Evolutionary conservation across 306 rosid genomes (phyloP).

Genomic region (Myrica gale): DNA sequence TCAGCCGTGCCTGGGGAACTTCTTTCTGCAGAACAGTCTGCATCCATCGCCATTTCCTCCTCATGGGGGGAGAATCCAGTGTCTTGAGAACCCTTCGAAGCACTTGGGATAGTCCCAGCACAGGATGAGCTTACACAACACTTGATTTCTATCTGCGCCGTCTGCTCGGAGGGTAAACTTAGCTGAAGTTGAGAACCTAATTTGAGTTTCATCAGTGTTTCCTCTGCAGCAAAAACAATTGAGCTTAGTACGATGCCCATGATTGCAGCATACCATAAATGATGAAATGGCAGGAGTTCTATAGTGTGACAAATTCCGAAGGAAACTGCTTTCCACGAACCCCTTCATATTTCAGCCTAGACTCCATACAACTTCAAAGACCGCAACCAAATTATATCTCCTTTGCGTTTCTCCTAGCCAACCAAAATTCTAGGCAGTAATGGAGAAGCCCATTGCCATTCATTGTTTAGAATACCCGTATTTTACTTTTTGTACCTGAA

Average conservation of each 20-base stretch:
- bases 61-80: constrained; percentile 11
- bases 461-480: too few relatives aligned
- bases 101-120: constrained; percentile 19
- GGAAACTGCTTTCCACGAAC: too few relatives aligned
- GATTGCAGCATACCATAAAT: neutral
- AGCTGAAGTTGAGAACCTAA: constrained; percentile 57
- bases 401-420: too few relatives aligned
- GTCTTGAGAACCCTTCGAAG: constrained; percentile 26
- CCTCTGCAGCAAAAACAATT: constrained; percentile 48
- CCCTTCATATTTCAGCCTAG: too few relatives aligned
- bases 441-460: too few relatives aligned
- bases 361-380: too few relatives aligned
- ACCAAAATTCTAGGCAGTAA: too few relatives aligned
- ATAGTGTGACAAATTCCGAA: neutral
- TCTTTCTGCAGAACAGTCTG: constrained; percentile 35
- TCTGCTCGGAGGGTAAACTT: constrained; percentile 26
- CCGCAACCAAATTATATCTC: too few relatives aligned
- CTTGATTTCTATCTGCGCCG: constrained; percentile 22
- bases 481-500: neutral
- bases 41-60: constrained; percentile 36
- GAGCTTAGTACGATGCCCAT: neutral
- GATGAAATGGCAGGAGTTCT: neutral
- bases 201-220: constrained; percentile 80
- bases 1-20: constrained; percentile 3
- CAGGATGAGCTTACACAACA: constrained; percentile 39